Evolutionary conservation across 371 early-diverging fungal genomes (phyloP).

Genomic region (Neoconidiobolus thromboides): DNA sequence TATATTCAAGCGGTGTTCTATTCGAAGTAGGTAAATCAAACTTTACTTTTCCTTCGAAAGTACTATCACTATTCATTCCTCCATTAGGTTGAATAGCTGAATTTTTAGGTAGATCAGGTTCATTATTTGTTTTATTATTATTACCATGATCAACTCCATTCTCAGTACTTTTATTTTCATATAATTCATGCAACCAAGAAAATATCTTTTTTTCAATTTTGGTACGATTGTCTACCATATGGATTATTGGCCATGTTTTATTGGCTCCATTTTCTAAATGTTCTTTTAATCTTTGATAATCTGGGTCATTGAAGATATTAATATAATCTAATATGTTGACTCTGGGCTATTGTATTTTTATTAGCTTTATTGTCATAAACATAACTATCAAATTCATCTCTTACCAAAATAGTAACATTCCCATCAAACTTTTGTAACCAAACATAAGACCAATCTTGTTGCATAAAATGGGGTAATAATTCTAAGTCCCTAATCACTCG

Average conservation of each 20-base stretch:
- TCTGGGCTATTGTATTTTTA: slow-evolving; percentile 21
- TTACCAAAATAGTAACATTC: slow-evolving; percentile 46
- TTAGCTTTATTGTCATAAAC: not conserved
- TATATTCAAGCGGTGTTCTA: too few relatives aligned
- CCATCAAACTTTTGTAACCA: slow-evolving; percentile 83
- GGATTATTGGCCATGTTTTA: slow-evolving; percentile 62
- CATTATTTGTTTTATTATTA: too few relatives aligned
- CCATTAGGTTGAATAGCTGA: too few relatives aligned
- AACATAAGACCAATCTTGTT: slow-evolving; percentile 61
- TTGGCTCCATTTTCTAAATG: slow-evolving; percentile 37
- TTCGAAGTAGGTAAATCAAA: too few relatives aligned
- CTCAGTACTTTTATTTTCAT: too few relatives aligned
- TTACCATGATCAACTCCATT: too few relatives aligned
- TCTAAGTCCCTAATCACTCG: slow-evolving; percentile 55
- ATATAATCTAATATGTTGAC: slow-evolving; percentile 39
- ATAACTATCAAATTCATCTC: not conserved
- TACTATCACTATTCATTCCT: too few relatives aligned
- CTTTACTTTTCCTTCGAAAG: too few relatives aligned
- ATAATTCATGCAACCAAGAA: slow-evolving; percentile 14
- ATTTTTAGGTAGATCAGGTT: too few relatives aligned
- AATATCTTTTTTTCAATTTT: slow-evolving; percentile 34
- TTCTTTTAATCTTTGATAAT: slow-evolving; percentile 24
- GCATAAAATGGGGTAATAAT: slow-evolving; percentile 48
- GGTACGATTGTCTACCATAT: slow-evolving; percentile 60
- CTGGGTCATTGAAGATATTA: slow-evolving; percentile 50